Evolutionary conservation across 495 filamentous ascomycete species (phyloP), one percentile per base, ranked within the genome.

Genomic region (Penicillium longicatenatum): DNA sequence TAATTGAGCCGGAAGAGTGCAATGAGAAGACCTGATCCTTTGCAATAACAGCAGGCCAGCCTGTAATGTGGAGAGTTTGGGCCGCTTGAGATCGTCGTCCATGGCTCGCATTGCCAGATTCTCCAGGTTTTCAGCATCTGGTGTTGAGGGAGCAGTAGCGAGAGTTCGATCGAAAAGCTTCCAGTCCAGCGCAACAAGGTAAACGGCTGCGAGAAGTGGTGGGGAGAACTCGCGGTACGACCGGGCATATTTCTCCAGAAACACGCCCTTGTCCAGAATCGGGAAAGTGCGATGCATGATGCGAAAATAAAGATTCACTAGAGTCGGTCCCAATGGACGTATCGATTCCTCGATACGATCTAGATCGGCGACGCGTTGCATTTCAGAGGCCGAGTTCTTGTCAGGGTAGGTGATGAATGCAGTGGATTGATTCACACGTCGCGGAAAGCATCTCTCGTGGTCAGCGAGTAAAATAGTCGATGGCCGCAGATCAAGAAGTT

Each of bases 11-110:
- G 49, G 52, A 54, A 62, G 44, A 12, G 55, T 51, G 35, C 29
- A 52, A 12, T 58, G 43, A 10, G 59, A 50, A 43, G 47, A 59
- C 20, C 55, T 30, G 22, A 55, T 58, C 55, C 88, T 79, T 64
- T 95, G 91, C 50, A 91, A 80, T n/a, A 95, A 77, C 26, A 95
- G 70, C 42, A 93, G 74, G 2, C 90, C 91, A 17, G 89, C 91
- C 70, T 93, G 90, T 30, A 93, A 78, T 1, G 90, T 91, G 19
- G 89, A 91, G 20, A 93, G 78, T 59, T 93, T 92, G 9, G 91
- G 90, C 37, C 89, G 75, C 64, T 87, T 85, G 81, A 50, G 3
- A 19, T 30, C 47, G 90, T 89, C 50, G 85, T 86, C 64, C 85
- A 82, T 14, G 79, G 80, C 82, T 52, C 81, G 80, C 59, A 81